These are phyloP conservation scores for Chrysopogon serrulatus DNA, from an alignment of 176 grass and related monocot species.

Conservation along the genomic window DNA sequence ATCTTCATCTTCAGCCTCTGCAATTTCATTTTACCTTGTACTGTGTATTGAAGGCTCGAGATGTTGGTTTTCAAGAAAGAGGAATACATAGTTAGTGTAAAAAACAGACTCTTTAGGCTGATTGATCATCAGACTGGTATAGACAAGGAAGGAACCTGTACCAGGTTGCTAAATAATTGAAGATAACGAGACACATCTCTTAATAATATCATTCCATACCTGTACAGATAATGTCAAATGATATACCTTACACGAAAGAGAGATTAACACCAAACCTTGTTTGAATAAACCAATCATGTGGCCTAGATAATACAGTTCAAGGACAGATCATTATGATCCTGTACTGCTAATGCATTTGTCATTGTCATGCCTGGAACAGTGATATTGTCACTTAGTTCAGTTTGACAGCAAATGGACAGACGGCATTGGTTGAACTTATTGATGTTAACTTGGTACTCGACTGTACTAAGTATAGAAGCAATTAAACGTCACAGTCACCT, in stretches of 20 bases:
- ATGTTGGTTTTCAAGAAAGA: neutral
- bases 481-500: slow-evolving; percentile 2
- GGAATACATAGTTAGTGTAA: neutral
- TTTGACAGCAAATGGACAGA: slow-evolving; percentile 7
- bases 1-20: neutral
- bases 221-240: neutral
- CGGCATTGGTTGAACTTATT: slow-evolving; percentile 3
- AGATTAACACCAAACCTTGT: neutral
- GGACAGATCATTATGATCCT: neutral
- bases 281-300: neutral
- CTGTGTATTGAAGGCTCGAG: neutral
- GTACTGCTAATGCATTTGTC: neutral
- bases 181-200: neutral
- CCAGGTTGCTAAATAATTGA: neutral
- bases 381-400: neutral
- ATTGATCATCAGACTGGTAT: neutral
- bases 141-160: neutral
- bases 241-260: neutral
- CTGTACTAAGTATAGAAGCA: neutral
- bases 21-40: neutral
- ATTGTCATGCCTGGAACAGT: neutral
- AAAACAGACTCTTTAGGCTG: neutral
- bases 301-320: neutral
- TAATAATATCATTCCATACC: neutral
- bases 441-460: slow-evolving; percentile 19